These are phyloP conservation scores for Ensete ventricosum DNA, from an alignment of 176 grass and related monocot genomes.

Conservation along the genomic window DNA sequence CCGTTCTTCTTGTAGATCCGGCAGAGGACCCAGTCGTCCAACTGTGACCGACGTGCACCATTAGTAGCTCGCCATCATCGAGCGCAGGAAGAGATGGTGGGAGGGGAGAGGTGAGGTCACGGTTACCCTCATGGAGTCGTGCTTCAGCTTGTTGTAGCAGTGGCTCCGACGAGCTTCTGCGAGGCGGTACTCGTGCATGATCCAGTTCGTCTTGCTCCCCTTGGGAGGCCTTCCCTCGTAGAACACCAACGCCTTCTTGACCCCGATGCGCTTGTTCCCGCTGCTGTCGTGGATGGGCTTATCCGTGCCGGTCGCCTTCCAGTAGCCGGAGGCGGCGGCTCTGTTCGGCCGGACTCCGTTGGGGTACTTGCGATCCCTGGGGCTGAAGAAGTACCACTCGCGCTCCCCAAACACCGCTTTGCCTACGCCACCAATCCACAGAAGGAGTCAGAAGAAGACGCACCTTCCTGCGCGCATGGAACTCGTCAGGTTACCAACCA, in stretches of 20 bases:
- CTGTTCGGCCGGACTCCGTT: conserved; percentile 19
- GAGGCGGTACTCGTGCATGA: conserved; percentile 27
- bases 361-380: conserved; percentile 19
- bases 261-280: conserved; percentile 8
- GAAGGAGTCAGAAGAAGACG: not conserved
- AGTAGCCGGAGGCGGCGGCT: conserved; percentile 16
- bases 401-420: conserved; percentile 13
- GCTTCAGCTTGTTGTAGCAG: not conserved
- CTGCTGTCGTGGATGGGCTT: conserved; percentile 6
- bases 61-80: not conserved
- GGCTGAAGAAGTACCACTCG: conserved; percentile 30
- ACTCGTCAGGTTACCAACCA: not conserved
- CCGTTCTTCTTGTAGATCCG: conserved; percentile 20
- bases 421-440: not conserved
- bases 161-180: not conserved
- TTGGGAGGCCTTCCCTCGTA: conserved; percentile 14
- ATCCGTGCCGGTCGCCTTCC: conserved; percentile 23
- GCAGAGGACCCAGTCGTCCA: conserved; percentile 27
- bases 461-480: too few species aligned
- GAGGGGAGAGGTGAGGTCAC: not conserved
- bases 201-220: conserved; percentile 15
- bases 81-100: not conserved
- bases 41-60: not conserved
- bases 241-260: conserved; percentile 25
- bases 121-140: conserved; percentile 17